Conservation (phyloP, 1,139 yeast species). For the Pichia sp. region DNA sequence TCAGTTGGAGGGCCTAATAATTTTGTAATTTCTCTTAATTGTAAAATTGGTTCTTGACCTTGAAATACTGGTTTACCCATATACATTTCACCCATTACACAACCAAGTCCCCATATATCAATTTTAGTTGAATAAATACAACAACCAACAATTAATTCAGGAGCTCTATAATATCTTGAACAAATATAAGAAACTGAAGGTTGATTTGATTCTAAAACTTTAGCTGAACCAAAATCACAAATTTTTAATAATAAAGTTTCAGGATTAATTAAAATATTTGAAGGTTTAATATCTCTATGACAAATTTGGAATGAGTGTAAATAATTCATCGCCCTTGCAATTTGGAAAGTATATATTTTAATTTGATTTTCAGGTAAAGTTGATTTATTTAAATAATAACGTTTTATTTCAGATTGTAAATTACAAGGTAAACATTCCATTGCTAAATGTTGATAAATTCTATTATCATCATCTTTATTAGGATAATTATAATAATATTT, state of each 20-base stretch:
- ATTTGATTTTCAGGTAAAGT: slow-evolving; percentile 68
- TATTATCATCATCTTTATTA: slow-evolving; percentile 49
- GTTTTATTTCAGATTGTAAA: slow-evolving; percentile 65
- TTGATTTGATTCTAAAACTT: slow-evolving; percentile 64
- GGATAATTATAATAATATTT: slow-evolving; percentile 64
- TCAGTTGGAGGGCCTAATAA: slow-evolving; percentile 69
- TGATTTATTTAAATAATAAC: slow-evolving; percentile 55
- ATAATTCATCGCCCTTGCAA: slow-evolving; percentile 76
- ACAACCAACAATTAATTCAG: slow-evolving; percentile 75
- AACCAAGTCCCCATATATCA: slow-evolving; percentile 83
- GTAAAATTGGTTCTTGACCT: slow-evolving; percentile 70
- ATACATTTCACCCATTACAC: slow-evolving; percentile 80
- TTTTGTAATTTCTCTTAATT: slow-evolving; percentile 70
- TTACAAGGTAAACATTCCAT: slow-evolving; percentile 85
- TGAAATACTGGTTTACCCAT: slow-evolving; percentile 77
- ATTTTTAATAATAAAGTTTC: slow-evolving; percentile 58
- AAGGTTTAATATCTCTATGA: slow-evolving; percentile 79
- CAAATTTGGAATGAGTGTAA: slow-evolving; percentile 74
- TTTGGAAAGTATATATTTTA: slow-evolving; percentile 73
- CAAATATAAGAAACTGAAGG: slow-evolving; percentile 77
- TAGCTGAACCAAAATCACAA: slow-evolving; percentile 81
- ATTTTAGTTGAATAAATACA: slow-evolving; percentile 70
- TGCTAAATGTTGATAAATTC: slow-evolving; percentile 69
- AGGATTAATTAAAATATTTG: slow-evolving; percentile 71
- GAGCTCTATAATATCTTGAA: slow-evolving; percentile 77